Percentiles rank a stretch among this genome's conserved stretches.
Conservation (phyloP, 257 asterid species). For the Solanum boliviense region DNA sequence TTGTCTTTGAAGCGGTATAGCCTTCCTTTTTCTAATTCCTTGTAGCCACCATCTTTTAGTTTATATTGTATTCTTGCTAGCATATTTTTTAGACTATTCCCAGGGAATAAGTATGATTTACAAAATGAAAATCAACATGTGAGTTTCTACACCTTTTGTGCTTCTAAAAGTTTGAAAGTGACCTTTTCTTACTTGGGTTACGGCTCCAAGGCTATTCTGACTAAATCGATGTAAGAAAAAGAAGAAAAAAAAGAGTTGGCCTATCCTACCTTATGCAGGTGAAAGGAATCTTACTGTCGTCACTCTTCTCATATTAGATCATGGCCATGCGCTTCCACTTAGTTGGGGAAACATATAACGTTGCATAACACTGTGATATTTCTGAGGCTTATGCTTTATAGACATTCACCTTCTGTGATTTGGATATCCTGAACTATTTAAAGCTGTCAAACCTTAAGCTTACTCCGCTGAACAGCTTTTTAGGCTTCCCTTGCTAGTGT, state of each 20-base stretch:
- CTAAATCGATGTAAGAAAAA: background rate
- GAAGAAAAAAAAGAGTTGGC: background rate
- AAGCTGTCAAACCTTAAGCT: background rate
- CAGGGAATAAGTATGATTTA: background rate
- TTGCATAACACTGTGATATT: background rate
- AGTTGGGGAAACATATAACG: background rate
- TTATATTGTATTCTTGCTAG: background rate
- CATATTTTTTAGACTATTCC: background rate
- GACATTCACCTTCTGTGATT: background rate
- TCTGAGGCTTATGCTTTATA: background rate
- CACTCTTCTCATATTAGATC: background rate
- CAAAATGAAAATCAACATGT: background rate
- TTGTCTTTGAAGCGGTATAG: background rate
- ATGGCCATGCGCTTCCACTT: background rate
- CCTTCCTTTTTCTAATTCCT: background rate
- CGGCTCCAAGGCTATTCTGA: background rate
- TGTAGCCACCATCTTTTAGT: background rate
- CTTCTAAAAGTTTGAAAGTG: background rate
- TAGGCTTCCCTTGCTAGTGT: background rate
- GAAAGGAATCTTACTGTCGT: background rate
- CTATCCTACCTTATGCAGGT: background rate
- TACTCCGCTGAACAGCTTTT: background rate
- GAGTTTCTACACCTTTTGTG: background rate
- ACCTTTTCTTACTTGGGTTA: background rate
- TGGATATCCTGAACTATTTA: background rate